A percentile compares a stretch with the other conserved stretches of the same genome.
Evolutionary conservation across 192 early-diverging fungal species (phyloP).

Genomic region (Backusella mclennaniae): DNA sequence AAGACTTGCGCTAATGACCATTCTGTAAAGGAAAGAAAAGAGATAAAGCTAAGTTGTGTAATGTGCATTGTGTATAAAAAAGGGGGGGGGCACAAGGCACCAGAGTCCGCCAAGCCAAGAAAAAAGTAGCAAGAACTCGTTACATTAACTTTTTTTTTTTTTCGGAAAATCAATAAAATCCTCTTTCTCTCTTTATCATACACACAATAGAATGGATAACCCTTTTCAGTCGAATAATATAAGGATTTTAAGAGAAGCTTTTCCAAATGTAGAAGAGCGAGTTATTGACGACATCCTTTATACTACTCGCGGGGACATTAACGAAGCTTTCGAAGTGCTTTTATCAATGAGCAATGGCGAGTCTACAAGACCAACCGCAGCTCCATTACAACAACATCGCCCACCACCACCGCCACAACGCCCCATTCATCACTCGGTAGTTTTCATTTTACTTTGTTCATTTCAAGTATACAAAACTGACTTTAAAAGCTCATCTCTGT

Average conservation of each 20-base stretch:
- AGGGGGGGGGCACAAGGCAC: not conserved
- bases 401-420: not conserved
- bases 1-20: too few relatives aligned
- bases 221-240: not conserved
- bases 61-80: not conserved
- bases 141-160: not conserved
- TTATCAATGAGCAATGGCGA: not conserved
- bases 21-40: too few relatives aligned
- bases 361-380: not conserved
- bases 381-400: not conserved
- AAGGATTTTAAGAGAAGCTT: constrained; percentile 3
- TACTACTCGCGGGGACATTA: not conserved
- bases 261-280: not conserved
- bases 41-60: too few relatives aligned
- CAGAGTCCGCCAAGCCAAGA: not conserved
- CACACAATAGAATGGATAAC: not conserved
- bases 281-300: not conserved
- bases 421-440: not conserved
- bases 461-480: not conserved
- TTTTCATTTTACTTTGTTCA: not conserved
- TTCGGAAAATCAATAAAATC: not conserved
- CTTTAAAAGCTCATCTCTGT: not conserved
- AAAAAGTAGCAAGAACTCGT: not conserved
- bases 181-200: not conserved
- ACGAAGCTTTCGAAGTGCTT: constrained; percentile 2